A percentile compares a stretch with the other conserved stretches of the same genome.
phyloP scores from a whole-genome alignment of 2,329 filamentous ascomycete species.

The Pseudogymnoascus sp. region DNA sequence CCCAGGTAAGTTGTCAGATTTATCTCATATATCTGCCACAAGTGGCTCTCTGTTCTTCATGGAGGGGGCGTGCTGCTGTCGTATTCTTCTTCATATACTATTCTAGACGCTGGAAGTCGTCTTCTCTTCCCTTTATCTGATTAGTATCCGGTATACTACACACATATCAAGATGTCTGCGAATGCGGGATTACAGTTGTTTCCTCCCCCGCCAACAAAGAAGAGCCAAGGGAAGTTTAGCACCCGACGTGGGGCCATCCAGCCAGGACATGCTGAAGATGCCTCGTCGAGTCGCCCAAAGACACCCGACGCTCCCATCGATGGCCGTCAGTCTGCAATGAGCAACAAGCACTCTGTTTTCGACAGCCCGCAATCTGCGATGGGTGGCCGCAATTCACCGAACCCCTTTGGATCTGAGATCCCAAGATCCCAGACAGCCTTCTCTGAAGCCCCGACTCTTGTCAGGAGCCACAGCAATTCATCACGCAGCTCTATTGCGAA shows the following conservation, averaged over 20 bases:
- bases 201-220: conserved; percentile 25
- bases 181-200: conserved; percentile 27
- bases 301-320: conserved; percentile 12
- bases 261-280: conserved; percentile 9
- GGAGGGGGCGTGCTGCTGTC: not conserved
- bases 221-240: conserved; percentile 22
- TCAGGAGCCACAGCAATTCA: conserved; percentile 39
- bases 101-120: not conserved
- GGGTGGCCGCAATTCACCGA: conserved; percentile 14
- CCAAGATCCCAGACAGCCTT: conserved; percentile 42
- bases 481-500: conserved; percentile 52
- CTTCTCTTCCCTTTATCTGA: conserved; percentile 7
- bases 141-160: conserved; percentile 18
- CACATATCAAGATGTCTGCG: conserved; percentile 15
- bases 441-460: conserved; percentile 41
- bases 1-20: not conserved
- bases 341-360: not conserved
- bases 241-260: conserved; percentile 18
- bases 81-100: not conserved
- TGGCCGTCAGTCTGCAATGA: conserved; percentile 13
- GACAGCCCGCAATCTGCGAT: conserved; percentile 13
- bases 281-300: not conserved
- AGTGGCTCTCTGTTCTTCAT: not conserved
- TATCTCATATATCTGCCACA: not conserved
- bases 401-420: conserved; percentile 13